Evolutionary conservation across 257 asterid genomes (phyloP).

Genomic region (Gentiana dahurica): DNA sequence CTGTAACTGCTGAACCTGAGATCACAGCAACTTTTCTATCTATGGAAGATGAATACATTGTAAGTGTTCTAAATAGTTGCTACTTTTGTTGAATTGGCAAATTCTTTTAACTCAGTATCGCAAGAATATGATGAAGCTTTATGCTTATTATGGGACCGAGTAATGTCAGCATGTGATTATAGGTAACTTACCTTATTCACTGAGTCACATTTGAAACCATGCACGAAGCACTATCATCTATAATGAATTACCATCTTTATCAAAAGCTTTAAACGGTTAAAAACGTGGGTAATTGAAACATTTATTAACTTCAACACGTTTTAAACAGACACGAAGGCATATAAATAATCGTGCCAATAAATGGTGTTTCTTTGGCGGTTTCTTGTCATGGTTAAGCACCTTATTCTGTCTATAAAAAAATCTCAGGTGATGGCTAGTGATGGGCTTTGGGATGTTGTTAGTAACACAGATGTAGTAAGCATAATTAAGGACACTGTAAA

Average conservation of each 20-base stretch:
- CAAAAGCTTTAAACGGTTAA: no score
- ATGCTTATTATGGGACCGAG: not conserved
- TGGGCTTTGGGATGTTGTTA: conserved; percentile 90
- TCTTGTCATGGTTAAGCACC: not conserved
- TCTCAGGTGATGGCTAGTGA: conserved; percentile 91
- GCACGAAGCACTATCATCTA: no score
- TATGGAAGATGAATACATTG: conserved; percentile 76
- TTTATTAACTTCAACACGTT: no score
- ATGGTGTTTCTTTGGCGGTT: no score
- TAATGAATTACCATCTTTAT: no score
- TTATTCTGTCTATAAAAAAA: not conserved
- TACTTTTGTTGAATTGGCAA: not conserved
- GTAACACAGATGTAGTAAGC: conserved; percentile 56
- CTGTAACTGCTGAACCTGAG: conserved; percentile 96
- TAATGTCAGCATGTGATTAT: not conserved
- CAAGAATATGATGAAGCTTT: not conserved
- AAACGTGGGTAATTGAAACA: no score
- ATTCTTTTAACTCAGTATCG: not conserved
- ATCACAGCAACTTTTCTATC: conserved; percentile 55
- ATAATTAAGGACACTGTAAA: conserved; percentile 76
- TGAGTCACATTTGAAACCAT: no score
- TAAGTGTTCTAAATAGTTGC: conserved; percentile 14
- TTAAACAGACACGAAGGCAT: no score
- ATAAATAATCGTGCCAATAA: no score
- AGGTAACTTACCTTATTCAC: no score